Conservation (phyloP, 129 eudicot genomes). For the Ambrosia artemisiifolia region DNA sequence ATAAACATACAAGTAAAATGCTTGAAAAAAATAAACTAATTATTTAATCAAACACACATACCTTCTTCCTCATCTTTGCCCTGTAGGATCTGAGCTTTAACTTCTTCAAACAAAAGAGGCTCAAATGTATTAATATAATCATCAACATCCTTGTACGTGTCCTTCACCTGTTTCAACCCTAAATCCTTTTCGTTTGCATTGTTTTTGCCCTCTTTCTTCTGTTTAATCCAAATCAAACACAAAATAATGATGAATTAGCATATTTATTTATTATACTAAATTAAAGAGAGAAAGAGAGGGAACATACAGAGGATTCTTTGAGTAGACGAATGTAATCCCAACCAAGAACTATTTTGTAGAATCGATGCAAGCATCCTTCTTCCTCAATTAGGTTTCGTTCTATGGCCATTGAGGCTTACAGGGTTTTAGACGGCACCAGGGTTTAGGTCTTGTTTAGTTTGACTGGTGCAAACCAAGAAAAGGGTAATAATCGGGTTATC, state of each 20-base stretch:
- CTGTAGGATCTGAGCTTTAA: constrained; percentile 76
- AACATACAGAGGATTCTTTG: constrained; percentile 40
- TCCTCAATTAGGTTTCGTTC: constrained; percentile 57
- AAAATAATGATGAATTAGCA: neutral
- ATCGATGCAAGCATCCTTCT: constrained; percentile 57
- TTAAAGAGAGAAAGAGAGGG: too few species aligned
- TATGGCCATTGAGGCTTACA: constrained; percentile 47
- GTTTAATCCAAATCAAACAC: neutral
- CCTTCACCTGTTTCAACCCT: constrained; percentile 67
- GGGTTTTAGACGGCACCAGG: constrained; percentile 19
- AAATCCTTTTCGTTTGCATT: constrained; percentile 29
- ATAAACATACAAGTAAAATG: neutral
- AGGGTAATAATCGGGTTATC: too few species aligned
- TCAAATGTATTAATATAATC: constrained; percentile 76
- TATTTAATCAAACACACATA: constrained; percentile 1
- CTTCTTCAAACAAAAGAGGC: constrained; percentile 95
- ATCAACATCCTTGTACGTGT: constrained; percentile 60
- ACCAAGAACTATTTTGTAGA: constrained; percentile 76
- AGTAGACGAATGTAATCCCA: constrained; percentile 72
- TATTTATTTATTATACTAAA: too few species aligned
- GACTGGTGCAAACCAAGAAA: too few species aligned
- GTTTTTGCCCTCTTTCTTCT: constrained; percentile 31
- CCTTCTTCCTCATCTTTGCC: constrained; percentile 64
- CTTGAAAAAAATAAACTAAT: neutral
- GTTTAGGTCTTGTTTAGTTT: neutral